Base-by-base conservation (phyloP, 805 yeast genomes). In the Kurtzmaniella cleridarum region DNA sequence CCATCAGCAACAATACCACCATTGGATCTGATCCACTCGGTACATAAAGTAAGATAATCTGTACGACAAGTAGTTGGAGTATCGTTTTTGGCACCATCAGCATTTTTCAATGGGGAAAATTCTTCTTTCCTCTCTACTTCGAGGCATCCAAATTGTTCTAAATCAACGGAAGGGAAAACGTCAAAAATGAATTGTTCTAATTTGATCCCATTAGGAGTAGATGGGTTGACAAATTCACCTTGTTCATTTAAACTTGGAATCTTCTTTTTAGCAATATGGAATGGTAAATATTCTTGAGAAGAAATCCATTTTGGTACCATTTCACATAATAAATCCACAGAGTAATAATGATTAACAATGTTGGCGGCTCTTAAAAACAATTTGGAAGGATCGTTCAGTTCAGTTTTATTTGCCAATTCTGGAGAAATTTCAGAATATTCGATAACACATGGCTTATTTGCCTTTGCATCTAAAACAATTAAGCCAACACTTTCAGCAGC, bases 151-250 rank as follows among this genome's bases (percentile, higher is more conserved):
- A 93, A 93, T 52, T 76, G 77, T 12, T 59, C 56, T 45, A 90
- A 56, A 10, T 76, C 73, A 27, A 93, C 82, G 24, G 80, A 75
- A 36, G 90, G 90, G 64, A 93, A 93, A 17, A 93, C 95, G 57
- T 93, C 99, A 66, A 93, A 93, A 41, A 93, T 95, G 53, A 93
- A 93, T 60, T 91, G 98, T 61, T 93, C 99, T 55, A 93, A 72
- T 60, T 93, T 93, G 55, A 91, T 81, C 32, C 98, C 98, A 59
- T 93, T 93, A 34, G 91, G 86, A 41, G 69, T 75, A 1, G 69
- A 49, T n/a, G 98, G 96, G 50, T 75, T 78, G 23, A 67, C 52
- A 30, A 64, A 56, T 36, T 66, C 57, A 0, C 76, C 64, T 1
- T 50, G 55, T 16, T 62, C 47, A 50, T 80, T 78, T 36, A 77